Percentiles rank a stretch among this genome's conserved stretches.
These are phyloP conservation scores for Pelargonium citronellum DNA, from an alignment of 441 rosid species.

Conservation along the genomic window DNA sequence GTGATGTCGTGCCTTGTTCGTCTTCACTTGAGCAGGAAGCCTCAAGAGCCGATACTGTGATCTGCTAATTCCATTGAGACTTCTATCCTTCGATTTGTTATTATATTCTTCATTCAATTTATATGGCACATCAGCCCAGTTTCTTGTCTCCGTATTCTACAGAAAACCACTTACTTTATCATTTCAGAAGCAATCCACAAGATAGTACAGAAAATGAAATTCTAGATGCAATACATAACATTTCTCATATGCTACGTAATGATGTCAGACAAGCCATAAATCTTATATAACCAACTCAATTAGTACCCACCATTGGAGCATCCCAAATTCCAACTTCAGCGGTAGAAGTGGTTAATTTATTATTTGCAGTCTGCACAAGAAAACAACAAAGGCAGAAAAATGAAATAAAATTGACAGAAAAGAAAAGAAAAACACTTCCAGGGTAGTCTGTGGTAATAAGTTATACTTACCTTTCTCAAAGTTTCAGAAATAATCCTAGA, in stretches of 20 bases:
- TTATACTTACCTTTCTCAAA: slow-evolving; percentile 45
- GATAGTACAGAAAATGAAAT: not conserved
- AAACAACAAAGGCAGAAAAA: not conserved
- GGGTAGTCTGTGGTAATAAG: slow-evolving; percentile 12
- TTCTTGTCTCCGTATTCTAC: slow-evolving; percentile 76
- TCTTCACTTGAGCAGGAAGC: slow-evolving; percentile 77
- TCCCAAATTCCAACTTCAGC: not conserved
- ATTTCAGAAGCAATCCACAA: slow-evolving; percentile 10
- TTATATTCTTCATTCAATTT: slow-evolving; percentile 73
- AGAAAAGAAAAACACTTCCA: not conserved
- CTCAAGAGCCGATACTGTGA: slow-evolving; percentile 75
- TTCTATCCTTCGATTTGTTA: slow-evolving; percentile 92
- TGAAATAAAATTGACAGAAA: not conserved
- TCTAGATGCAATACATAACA: not conserved
- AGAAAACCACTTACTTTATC: not conserved
- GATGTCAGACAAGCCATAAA: not conserved
- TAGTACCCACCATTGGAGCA: not conserved
- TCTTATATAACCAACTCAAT: not conserved
- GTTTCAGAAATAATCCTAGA: slow-evolving; percentile 47
- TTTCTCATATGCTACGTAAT: not conserved
- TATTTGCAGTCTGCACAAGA: not conserved
- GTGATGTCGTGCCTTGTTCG: slow-evolving; percentile 48
- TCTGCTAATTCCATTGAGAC: slow-evolving; percentile 78
- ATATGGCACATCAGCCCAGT: slow-evolving; percentile 77
- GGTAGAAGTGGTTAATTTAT: not conserved